These are phyloP conservation scores for Thielaviopsis populi DNA, from an alignment of 2,329 filamentous ascomycete genomes.

Conservation along the genomic window DNA sequence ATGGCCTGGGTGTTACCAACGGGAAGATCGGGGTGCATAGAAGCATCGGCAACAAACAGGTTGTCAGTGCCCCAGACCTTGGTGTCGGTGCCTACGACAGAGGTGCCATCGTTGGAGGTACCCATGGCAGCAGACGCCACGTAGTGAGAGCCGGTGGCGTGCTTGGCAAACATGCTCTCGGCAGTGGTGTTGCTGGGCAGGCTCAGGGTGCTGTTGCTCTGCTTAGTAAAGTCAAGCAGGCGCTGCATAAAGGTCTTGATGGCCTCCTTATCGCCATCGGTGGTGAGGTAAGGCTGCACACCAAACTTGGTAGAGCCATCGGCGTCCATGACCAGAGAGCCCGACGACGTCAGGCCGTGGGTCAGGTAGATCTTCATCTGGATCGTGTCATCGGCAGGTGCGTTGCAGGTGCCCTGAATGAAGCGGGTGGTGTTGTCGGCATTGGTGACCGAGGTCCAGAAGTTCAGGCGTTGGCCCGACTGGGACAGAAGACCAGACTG, in stretches of 20 bases:
- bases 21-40: constrained; percentile 53
- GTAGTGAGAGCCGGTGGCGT: constrained; percentile 45
- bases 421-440: constrained; percentile 30
- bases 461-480: constrained; percentile 32
- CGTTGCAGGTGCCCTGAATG: constrained; percentile 48
- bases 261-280: constrained; percentile 44
- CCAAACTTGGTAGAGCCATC: constrained; percentile 45
- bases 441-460: constrained; percentile 35
- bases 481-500: constrained; percentile 30
- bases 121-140: constrained; percentile 23
- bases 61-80: constrained; percentile 55
- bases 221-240: constrained; percentile 36
- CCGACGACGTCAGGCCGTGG: constrained; percentile 44
- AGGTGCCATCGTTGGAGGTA: constrained; percentile 29
- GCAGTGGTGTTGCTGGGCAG: constrained; percentile 30
- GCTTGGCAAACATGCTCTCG: constrained; percentile 42
- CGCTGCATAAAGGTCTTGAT: constrained; percentile 45
- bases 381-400: constrained; percentile 41
- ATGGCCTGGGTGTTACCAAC: constrained; percentile 53
- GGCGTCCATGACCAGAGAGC: constrained; percentile 43
- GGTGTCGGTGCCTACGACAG: constrained; percentile 48
- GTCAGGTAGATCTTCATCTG: constrained; percentile 48
- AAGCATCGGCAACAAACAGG: constrained; percentile 52
- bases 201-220: constrained; percentile 34
- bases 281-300: constrained; percentile 43